Conservation (phyloP, 2,329 filamentous ascomycete species). For the Basipetospora chlamydospora region DNA sequence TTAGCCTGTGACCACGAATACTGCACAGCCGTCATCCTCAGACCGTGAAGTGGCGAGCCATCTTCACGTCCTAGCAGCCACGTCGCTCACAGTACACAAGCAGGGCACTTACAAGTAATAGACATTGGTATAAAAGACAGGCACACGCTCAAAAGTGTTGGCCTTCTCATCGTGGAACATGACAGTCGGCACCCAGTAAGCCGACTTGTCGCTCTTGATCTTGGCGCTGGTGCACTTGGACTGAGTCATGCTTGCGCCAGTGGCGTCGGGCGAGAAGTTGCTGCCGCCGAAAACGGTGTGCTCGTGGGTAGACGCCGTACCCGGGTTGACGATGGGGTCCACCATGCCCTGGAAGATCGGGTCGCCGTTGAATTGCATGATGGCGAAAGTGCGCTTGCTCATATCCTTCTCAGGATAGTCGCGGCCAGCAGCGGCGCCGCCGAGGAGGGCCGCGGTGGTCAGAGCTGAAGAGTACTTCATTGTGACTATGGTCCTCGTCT, state of each 20-base stretch:
- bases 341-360: conserved; percentile 45
- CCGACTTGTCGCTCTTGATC: conserved; percentile 53
- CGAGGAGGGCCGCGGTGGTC: conserved; percentile 22
- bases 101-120: conserved; percentile 46
- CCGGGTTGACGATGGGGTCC: conserved; percentile 56
- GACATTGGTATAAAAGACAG: conserved; percentile 56
- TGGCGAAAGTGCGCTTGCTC: conserved; percentile 47
- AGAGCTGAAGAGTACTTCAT: conserved; percentile 4
- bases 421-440: conserved; percentile 25
- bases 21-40: too few species aligned
- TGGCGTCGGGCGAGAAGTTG: conserved; percentile 48
- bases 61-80: too few species aligned
- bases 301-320: conserved; percentile 42
- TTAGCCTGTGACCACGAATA: too few species aligned
- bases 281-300: conserved; percentile 60
- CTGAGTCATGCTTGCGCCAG: conserved; percentile 40
- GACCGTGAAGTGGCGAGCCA: too few species aligned
- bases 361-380: conserved; percentile 56
- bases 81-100: not conserved
- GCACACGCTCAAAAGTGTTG: conserved; percentile 49
- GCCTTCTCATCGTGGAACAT: conserved; percentile 53
- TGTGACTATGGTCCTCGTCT: not conserved
- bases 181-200: conserved; percentile 64
- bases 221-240: conserved; percentile 59
- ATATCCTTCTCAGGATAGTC: too few species aligned